Evolutionary conservation across 352 stramenopile genomes (phyloP).

Genomic region (Pythium grandisporangium): DNA sequence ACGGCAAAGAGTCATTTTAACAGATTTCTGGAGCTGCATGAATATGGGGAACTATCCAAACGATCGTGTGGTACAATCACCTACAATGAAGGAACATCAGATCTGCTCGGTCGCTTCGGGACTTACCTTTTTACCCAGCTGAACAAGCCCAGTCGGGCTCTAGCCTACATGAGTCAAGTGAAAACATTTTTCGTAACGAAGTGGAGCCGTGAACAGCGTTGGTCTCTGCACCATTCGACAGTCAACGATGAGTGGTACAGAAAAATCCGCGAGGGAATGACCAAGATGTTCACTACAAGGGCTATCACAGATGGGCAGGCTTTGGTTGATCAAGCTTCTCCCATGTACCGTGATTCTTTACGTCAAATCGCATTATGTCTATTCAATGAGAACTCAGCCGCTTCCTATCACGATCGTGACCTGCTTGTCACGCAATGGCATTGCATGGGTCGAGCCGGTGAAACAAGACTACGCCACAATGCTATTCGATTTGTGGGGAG

Average conservation of each 20-base stretch:
- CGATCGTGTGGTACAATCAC: background rate
- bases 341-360: slow-evolving; percentile 1
- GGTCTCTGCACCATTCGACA: background rate
- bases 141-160: background rate
- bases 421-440: slow-evolving; percentile 1
- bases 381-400: background rate
- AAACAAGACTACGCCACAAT: slow-evolving; percentile 1
- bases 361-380: background rate
- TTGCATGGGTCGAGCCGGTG: background rate
- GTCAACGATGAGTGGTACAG: background rate
- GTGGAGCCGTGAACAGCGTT: background rate
- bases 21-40: background rate
- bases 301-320: background rate
- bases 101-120: background rate
- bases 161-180: slow-evolving; percentile 2
- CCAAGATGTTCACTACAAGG: background rate
- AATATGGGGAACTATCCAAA: background rate
- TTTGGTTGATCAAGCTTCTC: slow-evolving; percentile 1
- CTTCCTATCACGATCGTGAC: slow-evolving; percentile 1
- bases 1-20: slow-evolving; percentile 2
- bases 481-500: background rate
- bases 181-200: slow-evolving; percentile 1
- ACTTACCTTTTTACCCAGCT: slow-evolving; percentile 1
- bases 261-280: slow-evolving; percentile 1
- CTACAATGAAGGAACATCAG: background rate